These are phyloP conservation scores for Artemisia argyi DNA, from an alignment of 129 eudicot genomes.

Conservation along the genomic window DNA sequence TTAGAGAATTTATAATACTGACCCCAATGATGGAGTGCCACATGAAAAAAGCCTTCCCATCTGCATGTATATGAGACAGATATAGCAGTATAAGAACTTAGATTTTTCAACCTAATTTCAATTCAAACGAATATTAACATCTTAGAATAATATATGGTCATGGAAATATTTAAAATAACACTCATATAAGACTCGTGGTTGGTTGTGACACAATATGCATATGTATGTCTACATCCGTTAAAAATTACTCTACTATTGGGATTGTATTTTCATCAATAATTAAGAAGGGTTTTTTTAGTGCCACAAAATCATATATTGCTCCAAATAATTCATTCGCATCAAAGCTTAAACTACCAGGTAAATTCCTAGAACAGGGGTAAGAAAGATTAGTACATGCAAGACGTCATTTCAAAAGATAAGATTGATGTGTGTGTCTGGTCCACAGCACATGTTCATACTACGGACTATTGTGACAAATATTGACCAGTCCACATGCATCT, in stretches of 20 bases:
- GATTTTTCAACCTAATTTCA: slow-evolving; percentile 1
- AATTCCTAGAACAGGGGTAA: slow-evolving; percentile 18
- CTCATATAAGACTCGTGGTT: not conserved
- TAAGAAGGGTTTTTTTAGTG: not conserved
- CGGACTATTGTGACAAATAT: slow-evolving; percentile 36
- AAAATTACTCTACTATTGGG: slow-evolving; percentile 4
- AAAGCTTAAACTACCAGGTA: slow-evolving; percentile 16
- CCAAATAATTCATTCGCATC: slow-evolving; percentile 9
- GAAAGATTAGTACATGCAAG: slow-evolving; percentile 24
- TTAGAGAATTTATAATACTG: slow-evolving; percentile 22
- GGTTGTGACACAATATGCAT: slow-evolving; percentile 16
- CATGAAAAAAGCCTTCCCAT: slow-evolving; percentile 91
- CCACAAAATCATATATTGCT: slow-evolving; percentile 6
- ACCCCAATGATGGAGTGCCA: slow-evolving; percentile 66
- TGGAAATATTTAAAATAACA: not conserved
- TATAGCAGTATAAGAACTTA: not conserved
- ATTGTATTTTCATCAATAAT: slow-evolving; percentile 24
- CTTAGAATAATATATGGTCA: slow-evolving; percentile 7
- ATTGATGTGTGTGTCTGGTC: slow-evolving; percentile 34
- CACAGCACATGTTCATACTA: slow-evolving; percentile 42
- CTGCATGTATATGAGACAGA: slow-evolving; percentile 32
- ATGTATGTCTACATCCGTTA: not conserved
- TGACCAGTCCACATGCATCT: slow-evolving; percentile 50
- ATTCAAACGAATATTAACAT: not conserved
- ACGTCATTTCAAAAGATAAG: slow-evolving; percentile 36